Conservation (phyloP, 1,139 yeast genomes). For the Tardiomyces digboiensis region DNA sequence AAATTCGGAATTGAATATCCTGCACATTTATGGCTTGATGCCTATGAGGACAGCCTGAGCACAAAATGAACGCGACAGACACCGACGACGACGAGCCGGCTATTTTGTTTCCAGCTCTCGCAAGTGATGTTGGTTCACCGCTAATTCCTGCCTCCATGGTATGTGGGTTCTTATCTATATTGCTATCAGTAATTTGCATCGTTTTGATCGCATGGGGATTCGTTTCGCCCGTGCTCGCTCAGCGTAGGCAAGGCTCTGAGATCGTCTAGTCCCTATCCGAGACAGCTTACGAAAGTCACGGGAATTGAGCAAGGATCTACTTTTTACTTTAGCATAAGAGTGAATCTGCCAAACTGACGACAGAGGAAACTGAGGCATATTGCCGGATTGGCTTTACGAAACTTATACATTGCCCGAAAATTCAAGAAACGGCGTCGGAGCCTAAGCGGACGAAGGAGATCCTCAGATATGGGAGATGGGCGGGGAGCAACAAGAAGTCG, state of each 20-base stretch:
- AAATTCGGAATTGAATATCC: too few relatives aligned
- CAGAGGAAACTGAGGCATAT: slow-evolving; percentile 16
- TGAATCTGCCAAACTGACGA: slow-evolving; percentile 1
- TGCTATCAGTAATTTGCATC: too few relatives aligned
- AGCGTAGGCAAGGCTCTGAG: too few relatives aligned
- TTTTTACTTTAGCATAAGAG: too few relatives aligned
- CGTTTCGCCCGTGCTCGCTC: too few relatives aligned
- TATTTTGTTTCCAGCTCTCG: slow-evolving; percentile 9
- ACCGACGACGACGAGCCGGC: slow-evolving; percentile 8
- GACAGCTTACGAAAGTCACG: too few relatives aligned
- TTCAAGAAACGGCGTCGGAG: background rate
- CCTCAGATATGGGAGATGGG: background rate
- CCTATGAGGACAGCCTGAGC: too few relatives aligned
- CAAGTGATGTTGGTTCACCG: slow-evolving; percentile 11
- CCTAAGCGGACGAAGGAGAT: background rate
- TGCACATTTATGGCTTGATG: too few relatives aligned
- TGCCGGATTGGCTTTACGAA: slow-evolving; percentile 13
- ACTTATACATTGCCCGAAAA: slow-evolving; percentile 3
- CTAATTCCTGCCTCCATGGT: slow-evolving; percentile 12
- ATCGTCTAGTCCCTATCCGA: too few relatives aligned
- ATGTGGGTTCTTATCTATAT: too few relatives aligned
- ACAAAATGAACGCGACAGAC: background rate
- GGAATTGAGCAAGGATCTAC: too few relatives aligned
- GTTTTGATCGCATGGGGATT: too few relatives aligned
- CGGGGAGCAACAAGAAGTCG: background rate